phyloP scores from a whole-genome alignment of 2,329 filamentous ascomycete species.

The Ophiostoma populinum region DNA sequence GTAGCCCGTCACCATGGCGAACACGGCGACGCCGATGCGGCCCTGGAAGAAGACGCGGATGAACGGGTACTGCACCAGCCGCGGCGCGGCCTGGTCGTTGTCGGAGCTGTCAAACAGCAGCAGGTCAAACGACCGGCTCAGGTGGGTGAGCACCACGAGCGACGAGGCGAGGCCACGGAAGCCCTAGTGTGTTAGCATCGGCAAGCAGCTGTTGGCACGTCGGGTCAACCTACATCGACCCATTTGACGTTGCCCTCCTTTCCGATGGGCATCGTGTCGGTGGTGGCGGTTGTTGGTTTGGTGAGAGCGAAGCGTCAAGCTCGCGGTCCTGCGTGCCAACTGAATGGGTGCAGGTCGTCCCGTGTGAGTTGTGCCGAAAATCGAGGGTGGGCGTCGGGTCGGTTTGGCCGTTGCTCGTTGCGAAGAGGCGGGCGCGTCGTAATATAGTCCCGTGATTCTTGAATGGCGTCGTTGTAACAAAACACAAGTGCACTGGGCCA shows the following conservation, averaged over 20 bases:
- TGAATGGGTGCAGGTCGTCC: not conserved
- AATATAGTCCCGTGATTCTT: too few species aligned
- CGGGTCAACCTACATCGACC: constrained; percentile 34
- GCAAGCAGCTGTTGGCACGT: not conserved
- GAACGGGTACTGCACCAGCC: constrained; percentile 38
- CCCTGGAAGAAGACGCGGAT: constrained; percentile 42
- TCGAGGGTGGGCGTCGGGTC: too few species aligned
- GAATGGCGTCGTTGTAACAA: too few species aligned
- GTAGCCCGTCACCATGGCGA: constrained; percentile 47
- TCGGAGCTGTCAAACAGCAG: constrained; percentile 17
- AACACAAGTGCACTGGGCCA: too few species aligned
- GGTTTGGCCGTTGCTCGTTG: too few species aligned
- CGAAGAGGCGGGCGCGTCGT: too few species aligned
- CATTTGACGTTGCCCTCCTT: constrained; percentile 37
- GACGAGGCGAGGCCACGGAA: constrained; percentile 37
- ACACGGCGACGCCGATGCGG: constrained; percentile 47
- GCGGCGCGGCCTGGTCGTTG: constrained; percentile 24
- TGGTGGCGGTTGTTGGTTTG: not conserved
- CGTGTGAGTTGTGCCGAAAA: too few species aligned
- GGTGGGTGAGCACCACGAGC: constrained; percentile 36
- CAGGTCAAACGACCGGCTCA: constrained; percentile 29
- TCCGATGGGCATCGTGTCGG: constrained; percentile 22
- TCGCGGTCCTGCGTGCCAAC: not conserved
- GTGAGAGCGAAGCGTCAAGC: too few species aligned
- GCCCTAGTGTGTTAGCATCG: constrained; percentile 22